Conservation (phyloP, 2,329 filamentous ascomycete genomes). For the Colletotrichum spaethianum region DNA sequence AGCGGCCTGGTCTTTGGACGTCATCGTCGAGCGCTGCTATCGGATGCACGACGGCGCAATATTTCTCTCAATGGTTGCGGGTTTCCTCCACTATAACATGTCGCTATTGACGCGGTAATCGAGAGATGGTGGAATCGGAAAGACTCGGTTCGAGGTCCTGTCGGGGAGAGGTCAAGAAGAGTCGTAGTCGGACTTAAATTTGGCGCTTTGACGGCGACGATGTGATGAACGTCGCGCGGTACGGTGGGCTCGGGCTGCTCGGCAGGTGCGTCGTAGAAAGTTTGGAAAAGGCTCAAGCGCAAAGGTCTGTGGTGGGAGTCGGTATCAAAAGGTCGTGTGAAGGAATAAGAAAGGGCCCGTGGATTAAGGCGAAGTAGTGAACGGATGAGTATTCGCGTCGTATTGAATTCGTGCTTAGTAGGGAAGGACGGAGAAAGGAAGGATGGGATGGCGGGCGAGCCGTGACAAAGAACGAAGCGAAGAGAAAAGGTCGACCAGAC, state of each 20-base stretch:
- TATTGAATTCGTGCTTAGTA: constrained; percentile 23
- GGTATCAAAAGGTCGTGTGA: constrained; percentile 39
- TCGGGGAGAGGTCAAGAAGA: neutral
- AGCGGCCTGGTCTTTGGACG: constrained; percentile 53
- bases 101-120: constrained; percentile 15
- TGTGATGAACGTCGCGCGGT: constrained; percentile 18
- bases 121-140: neutral
- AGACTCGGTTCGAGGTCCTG: neutral
- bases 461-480: constrained; percentile 34
- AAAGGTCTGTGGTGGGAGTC: constrained; percentile 23
- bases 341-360: constrained; percentile 29
- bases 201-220: constrained; percentile 33
- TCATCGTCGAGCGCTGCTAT: constrained; percentile 49
- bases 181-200: constrained; percentile 8
- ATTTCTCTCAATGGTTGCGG: neutral
- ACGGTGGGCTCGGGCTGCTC: constrained; percentile 19
- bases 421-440: constrained; percentile 30
- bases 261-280: constrained; percentile 15
- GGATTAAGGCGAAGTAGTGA: constrained; percentile 28
- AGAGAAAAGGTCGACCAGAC: constrained; percentile 16
- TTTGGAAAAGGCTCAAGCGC: constrained; percentile 33
- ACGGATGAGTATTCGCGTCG: constrained; percentile 22
- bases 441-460: constrained; percentile 26
- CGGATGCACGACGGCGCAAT: constrained; percentile 15
- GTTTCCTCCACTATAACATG: constrained; percentile 27